These are phyloP conservation scores for Paecilomyces formosus DNA, from an alignment of 2,329 filamentous ascomycete species.

Conservation along the genomic window DNA sequence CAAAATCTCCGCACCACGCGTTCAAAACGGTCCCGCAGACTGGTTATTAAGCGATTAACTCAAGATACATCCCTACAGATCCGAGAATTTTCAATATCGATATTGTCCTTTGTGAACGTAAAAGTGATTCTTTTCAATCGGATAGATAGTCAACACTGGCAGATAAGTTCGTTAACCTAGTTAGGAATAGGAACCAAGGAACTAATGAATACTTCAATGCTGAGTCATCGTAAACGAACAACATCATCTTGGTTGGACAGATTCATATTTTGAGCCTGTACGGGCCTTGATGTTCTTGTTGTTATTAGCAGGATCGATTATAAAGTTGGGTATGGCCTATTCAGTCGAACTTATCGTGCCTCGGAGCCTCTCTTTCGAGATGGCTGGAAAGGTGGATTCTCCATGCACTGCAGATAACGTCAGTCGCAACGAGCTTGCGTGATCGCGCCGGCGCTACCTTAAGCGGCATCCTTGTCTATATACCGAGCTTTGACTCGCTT, in stretches of 20 bases:
- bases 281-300: too few species aligned
- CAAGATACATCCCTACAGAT: not conserved
- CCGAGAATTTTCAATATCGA: not conserved
- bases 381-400: not conserved
- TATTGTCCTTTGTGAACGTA: not conserved
- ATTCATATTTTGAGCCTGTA: too few species aligned
- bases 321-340: not conserved
- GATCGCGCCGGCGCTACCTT: slow-evolving; percentile 7
- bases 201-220: too few species aligned
- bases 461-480: not conserved
- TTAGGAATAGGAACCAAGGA: too few species aligned
- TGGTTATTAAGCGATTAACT: not conserved
- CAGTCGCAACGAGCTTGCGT: slow-evolving; percentile 17
- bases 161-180: too few species aligned
- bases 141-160: not conserved
- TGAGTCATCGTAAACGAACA: too few species aligned
- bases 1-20: not conserved
- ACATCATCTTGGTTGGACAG: too few species aligned
- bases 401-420: slow-evolving; percentile 11
- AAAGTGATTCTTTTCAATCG: not conserved
- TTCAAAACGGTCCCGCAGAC: not conserved
- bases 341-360: not conserved
- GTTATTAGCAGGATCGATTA: too few species aligned
- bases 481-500: not conserved
- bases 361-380: not conserved